Evolutionary conservation across 192 early-diverging fungal genomes (phyloP).

Genomic region (Phycomyces nitens): DNA sequence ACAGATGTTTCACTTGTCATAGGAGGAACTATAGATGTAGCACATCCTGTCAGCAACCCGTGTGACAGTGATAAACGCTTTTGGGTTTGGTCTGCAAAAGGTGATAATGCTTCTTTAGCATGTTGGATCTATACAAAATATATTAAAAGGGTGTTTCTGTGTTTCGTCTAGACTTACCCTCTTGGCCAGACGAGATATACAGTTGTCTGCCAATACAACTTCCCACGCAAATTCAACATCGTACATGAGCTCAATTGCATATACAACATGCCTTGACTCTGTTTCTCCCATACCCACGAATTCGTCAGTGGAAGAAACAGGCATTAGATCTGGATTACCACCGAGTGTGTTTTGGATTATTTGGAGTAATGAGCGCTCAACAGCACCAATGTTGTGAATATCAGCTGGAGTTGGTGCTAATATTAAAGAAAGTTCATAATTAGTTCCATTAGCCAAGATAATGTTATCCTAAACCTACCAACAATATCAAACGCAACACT

Average conservation of each 20-base stretch:
- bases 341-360: conserved; percentile 46
- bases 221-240: conserved; percentile 88
- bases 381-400: conserved; percentile 28
- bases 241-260: conserved; percentile 77
- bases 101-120: conserved; percentile 20
- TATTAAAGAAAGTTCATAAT: not conserved
- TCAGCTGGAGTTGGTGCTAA: conserved; percentile 17
- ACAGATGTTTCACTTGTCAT: no score
- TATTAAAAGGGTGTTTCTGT: no score
- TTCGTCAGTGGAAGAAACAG: conserved; percentile 42
- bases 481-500: conserved; percentile 80
- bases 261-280: conserved; percentile 70
- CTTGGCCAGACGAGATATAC: conserved; percentile 46
- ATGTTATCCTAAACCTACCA: no score
- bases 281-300: conserved; percentile 56
- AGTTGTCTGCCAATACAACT: conserved; percentile 52
- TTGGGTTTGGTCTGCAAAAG: conserved; percentile 17
- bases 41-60: not conserved
- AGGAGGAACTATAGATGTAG: no score
- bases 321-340: conserved; percentile 43
- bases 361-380: conserved; percentile 37
- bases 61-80: conserved; percentile 4
- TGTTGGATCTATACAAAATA: conserved; percentile 19
- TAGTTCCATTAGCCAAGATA: not conserved
- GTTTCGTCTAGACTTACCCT: conserved; percentile 37